Evolutionary conservation across 169 alveolate species (phyloP), one percentile per base, ranked within the genome.

Genomic region (Perkinsus olseni): DNA sequence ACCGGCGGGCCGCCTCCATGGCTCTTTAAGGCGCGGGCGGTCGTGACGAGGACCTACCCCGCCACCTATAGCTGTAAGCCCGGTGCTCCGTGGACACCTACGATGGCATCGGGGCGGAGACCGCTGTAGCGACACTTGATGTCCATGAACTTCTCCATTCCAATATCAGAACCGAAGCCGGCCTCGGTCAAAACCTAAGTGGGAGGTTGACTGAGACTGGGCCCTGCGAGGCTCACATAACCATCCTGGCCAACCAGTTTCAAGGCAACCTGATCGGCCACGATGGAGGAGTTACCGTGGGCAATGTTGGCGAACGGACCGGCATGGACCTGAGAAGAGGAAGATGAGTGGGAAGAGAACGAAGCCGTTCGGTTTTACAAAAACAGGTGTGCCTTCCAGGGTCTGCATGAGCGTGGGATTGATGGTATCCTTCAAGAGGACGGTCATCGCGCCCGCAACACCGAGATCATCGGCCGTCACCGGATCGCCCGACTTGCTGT

Each of bases 301-400:
- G 93, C 93, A 28, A 92, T 92, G 91, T 92, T 92, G 36, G 93
- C 93, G 93, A 92, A 92, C 37, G 93, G 93, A 28, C 93, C 93
- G 13, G 91, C 93, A 74, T 92, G 93, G 38, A 92, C 82, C 82
- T 62, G 50, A 62, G 82, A 3, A 4, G 8, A 21, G 37, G 37
- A 62, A 28, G 28, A 24, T 4, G 36, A 62, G 62, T 45, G 62
- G 62, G 62, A 10, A 17, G 17, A 45, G 17, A 17, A 17, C 6
- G 6, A 45, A 10, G 82, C 1, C 82, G 34, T 62, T 6, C 91
- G 48, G n/a, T n/a, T n/a, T n/a, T n/a, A n/a, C n/a, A n/a, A n/a
- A 92, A 24, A 48, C 93, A 0, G 93, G 93, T 24, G 93, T 39
- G 24, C 93, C 91, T 36, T 48, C 93, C 31, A 92, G 93, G 17